phyloP scores from a whole-genome alignment of 805 yeast genomes.

The Vanderwaltozyma polyspora region DNA sequence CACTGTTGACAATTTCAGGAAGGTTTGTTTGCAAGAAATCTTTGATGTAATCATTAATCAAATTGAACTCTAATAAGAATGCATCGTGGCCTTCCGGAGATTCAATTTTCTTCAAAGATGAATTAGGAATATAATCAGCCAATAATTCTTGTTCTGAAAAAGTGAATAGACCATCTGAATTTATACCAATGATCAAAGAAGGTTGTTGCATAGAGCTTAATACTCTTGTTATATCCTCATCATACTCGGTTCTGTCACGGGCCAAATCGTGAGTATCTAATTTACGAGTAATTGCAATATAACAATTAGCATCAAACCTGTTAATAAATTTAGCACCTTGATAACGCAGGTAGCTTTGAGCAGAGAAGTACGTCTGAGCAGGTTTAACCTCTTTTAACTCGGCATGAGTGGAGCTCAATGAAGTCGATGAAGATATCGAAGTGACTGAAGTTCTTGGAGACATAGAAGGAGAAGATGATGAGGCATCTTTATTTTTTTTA shows the following conservation, averaged over 20 bases:
- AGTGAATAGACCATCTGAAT: slow-evolving; percentile 88
- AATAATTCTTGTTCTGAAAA: slow-evolving; percentile 81
- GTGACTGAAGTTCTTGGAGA: slow-evolving; percentile 19
- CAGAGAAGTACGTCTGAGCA: slow-evolving; percentile 66
- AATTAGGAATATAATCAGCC: slow-evolving; percentile 62
- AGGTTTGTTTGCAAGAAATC: slow-evolving; percentile 51
- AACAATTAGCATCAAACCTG: slow-evolving; percentile 94
- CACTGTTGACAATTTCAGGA: slow-evolving; percentile 44
- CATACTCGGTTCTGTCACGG: slow-evolving; percentile 49
- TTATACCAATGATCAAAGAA: slow-evolving; percentile 75
- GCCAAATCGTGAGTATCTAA: slow-evolving; percentile 92
- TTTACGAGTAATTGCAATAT: slow-evolving; percentile 85
- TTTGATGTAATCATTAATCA: slow-evolving; percentile 60
- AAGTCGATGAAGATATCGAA: slow-evolving; percentile 16
- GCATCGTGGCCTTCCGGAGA: slow-evolving; percentile 99
- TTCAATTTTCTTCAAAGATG: slow-evolving; percentile 57
- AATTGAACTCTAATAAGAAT: slow-evolving; percentile 76
- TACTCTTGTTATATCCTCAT: slow-evolving; percentile 33
- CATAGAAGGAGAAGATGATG: slow-evolving; percentile 13
- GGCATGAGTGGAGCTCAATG: slow-evolving; percentile 14
- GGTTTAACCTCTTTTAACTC: slow-evolving; percentile 21
- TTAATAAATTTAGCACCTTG: slow-evolving; percentile 86
- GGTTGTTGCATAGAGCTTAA: slow-evolving; percentile 58
- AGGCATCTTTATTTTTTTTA: slow-evolving; percentile 6
- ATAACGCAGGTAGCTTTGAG: slow-evolving; percentile 87